Conservation (phyloP, 2,329 filamentous ascomycete species). For the Chrysoporthe cubensis region DNA sequence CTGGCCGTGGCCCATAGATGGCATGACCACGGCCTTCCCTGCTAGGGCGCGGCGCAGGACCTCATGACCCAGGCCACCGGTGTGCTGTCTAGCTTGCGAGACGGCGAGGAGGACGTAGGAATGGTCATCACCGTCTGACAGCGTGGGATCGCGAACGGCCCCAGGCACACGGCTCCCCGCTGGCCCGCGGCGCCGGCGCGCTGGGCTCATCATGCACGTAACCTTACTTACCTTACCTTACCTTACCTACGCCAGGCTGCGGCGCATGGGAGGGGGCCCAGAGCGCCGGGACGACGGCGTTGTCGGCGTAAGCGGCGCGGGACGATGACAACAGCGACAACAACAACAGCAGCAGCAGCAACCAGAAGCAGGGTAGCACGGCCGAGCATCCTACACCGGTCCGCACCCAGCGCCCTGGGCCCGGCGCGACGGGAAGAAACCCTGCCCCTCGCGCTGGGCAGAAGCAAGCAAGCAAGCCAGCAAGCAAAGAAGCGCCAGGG, state of each 20-base stretch:
- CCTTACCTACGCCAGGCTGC: not conserved
- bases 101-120: not conserved
- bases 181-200: not conserved
- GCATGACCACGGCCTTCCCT: not conserved
- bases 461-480: no score
- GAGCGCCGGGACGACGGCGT: conserved; percentile 1
- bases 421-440: no score
- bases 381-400: no score
- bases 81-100: no score
- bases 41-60: not conserved
- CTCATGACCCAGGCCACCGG: not conserved
- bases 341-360: no score
- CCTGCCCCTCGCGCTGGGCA: no score
- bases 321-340: not conserved
- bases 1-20: no score
- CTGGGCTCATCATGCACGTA: not conserved
- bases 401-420: no score
- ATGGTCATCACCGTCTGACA: no score
- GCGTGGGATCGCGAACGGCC: not conserved
- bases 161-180: not conserved
- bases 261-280: not conserved
- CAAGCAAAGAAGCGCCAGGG: no score
- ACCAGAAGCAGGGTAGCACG: no score
- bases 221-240: no score
- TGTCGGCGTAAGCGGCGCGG: not conserved